Percentiles rank a stretch among this genome's conserved stretches.
These are phyloP conservation scores for Teratosphaeria destructans DNA, from an alignment of 2,329 filamentous ascomycete genomes.

Conservation along the genomic window DNA sequence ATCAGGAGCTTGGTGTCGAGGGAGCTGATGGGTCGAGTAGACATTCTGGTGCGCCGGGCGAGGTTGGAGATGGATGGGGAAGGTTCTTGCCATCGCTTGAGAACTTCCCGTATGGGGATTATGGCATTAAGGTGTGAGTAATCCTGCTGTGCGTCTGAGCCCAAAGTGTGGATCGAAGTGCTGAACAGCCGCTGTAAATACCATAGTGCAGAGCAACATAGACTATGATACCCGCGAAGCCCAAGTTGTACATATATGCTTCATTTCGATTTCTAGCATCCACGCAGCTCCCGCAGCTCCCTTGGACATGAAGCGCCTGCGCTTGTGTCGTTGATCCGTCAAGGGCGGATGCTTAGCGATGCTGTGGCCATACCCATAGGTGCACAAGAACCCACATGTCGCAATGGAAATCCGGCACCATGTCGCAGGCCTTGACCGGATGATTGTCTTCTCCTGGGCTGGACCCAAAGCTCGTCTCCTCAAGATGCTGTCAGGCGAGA, in stretches of 20 bases:
- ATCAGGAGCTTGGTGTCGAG: constrained; percentile 27
- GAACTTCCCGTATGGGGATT: constrained; percentile 49
- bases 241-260: neutral
- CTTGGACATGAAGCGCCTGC: too few species aligned
- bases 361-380: too few species aligned
- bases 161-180: neutral
- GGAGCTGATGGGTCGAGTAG: constrained; percentile 26
- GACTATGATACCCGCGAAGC: neutral
- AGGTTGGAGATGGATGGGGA: constrained; percentile 52
- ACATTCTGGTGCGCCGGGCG: constrained; percentile 38
- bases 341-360: too few species aligned
- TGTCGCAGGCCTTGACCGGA: too few species aligned
- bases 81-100: constrained; percentile 44
- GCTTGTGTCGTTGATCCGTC: too few species aligned
- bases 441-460: too few species aligned
- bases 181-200: neutral
- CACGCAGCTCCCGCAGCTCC: too few species aligned
- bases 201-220: neutral
- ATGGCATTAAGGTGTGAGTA: constrained; percentile 40
- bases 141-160: neutral
- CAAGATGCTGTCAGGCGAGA: too few species aligned
- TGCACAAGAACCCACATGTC: too few species aligned
- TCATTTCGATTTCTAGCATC: neutral
- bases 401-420: too few species aligned
- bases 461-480: too few species aligned